Evolutionary conservation across 2,329 filamentous ascomycete genomes (phyloP).

Genomic region (Sordariomycetes sp.): DNA sequence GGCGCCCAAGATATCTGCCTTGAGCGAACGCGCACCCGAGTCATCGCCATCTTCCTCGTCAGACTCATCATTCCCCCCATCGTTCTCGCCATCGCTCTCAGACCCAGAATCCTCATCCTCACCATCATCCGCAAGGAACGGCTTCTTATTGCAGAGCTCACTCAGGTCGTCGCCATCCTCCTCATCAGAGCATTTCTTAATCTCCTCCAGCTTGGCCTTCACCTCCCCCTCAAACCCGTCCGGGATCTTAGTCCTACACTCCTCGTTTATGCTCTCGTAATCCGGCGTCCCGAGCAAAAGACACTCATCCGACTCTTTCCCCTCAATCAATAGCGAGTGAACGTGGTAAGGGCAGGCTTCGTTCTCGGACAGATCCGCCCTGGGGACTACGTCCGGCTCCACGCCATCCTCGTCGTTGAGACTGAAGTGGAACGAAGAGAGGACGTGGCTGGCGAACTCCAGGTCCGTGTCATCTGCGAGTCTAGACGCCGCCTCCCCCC

Average conservation of each 20-base stretch:
- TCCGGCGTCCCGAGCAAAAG: not conserved
- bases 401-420: not conserved
- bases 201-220: not conserved
- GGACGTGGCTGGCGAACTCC: not conserved
- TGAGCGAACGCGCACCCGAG: too few relatives aligned
- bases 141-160: not conserved
- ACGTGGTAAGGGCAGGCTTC: not conserved
- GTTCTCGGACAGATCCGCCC: too few relatives aligned
- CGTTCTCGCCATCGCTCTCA: too few relatives aligned
- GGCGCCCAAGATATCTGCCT: too few relatives aligned
- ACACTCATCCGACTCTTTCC: not conserved
- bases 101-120: not conserved
- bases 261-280: not conserved
- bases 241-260: not conserved
- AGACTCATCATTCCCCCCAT: too few relatives aligned
- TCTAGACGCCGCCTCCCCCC: not conserved
- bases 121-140: not conserved
- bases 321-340: not conserved
- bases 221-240: not conserved
- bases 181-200: not conserved
- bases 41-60: too few relatives aligned
- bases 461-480: not conserved
- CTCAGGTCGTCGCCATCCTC: too few relatives aligned
- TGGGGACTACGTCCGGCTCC: not conserved
- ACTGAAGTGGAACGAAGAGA: not conserved